These are phyloP conservation scores for Typha latifolia DNA, from an alignment of 176 grass and related monocot genomes.

Conservation along the genomic window DNA sequence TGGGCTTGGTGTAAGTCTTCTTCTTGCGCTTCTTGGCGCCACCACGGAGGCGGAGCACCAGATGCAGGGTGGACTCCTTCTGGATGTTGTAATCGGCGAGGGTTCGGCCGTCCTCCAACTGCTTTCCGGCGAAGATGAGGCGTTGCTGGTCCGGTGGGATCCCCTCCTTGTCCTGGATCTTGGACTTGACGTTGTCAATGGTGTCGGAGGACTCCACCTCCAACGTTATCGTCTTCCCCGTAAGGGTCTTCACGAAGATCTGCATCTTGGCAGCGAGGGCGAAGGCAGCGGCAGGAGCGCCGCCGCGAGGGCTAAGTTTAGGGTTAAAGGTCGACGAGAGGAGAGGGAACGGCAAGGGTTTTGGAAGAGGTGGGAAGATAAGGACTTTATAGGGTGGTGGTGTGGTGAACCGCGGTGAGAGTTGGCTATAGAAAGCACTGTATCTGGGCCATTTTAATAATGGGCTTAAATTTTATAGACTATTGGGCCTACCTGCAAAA, in stretches of 20 bases:
- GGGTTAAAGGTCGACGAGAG: neutral
- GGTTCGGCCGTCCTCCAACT: constrained; percentile 22
- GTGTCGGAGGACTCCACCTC: constrained; percentile 22
- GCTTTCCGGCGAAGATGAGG: constrained; percentile 19
- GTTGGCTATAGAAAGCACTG: too few species aligned
- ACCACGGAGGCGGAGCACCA: constrained; percentile 25
- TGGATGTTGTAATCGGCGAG: constrained; percentile 28
- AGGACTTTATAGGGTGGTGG: neutral
- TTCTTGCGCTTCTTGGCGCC: constrained; percentile 33
- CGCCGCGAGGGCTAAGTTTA: neutral
- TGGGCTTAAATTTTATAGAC: too few species aligned
- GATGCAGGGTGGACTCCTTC: constrained; percentile 27
- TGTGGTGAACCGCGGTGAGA: neutral
- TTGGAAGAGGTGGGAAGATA: neutral
- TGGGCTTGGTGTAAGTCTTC: constrained; percentile 29
- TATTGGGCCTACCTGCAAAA: too few species aligned
- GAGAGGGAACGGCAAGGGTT: neutral
- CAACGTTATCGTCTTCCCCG: constrained; percentile 18
- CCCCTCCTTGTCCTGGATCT: constrained; percentile 14
- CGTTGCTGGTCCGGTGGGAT: constrained; percentile 11
- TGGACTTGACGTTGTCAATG: constrained; percentile 8
- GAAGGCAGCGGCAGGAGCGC: neutral
- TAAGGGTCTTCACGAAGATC: constrained; percentile 24
- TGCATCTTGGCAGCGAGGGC: constrained; percentile 9
- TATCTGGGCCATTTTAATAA: too few species aligned